phyloP scores from a whole-genome alignment of 768 basidiomycete genomes.

The Pleurotus tuber-regium region DNA sequence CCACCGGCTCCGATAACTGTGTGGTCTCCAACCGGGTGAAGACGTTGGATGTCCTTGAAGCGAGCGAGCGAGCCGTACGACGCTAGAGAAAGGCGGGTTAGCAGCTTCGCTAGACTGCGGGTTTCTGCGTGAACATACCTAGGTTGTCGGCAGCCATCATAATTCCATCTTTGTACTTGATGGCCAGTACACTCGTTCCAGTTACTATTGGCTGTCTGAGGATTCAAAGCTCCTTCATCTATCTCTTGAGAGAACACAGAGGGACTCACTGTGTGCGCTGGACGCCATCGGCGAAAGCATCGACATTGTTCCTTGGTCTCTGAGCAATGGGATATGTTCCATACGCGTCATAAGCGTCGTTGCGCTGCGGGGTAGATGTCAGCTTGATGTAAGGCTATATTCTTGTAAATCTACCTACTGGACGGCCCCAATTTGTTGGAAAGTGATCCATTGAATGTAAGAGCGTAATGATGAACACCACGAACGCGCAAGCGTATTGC shows the following conservation, averaged over 20 bases:
- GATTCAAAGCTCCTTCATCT: background rate
- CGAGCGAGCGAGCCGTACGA: constrained; percentile 97
- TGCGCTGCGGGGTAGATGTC: constrained; percentile 45
- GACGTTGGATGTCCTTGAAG: constrained; percentile 91
- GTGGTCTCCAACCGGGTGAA: constrained; percentile 78
- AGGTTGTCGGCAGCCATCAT: constrained; percentile 99
- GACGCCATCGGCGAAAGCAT: constrained; percentile 62
- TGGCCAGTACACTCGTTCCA: constrained; percentile 91
- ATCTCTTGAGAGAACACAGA: background rate
- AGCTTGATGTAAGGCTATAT: background rate
- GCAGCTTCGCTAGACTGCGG: background rate
- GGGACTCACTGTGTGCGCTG: constrained; percentile 75
- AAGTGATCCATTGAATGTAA: constrained; percentile 68
- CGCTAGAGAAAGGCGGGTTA: constrained; percentile 40
- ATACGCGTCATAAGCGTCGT: constrained; percentile 74
- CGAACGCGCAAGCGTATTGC: constrained; percentile 1
- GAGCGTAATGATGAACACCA: constrained; percentile 4
- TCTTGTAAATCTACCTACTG: constrained; percentile 41
- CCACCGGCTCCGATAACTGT: constrained; percentile 92
- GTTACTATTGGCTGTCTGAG: constrained; percentile 90
- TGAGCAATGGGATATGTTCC: constrained; percentile 74
- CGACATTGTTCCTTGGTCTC: constrained; percentile 47
- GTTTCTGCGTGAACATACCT: no score
- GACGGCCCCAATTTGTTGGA: constrained; percentile 81
- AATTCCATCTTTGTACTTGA: constrained; percentile 94